Percentiles rank a stretch among this genome's conserved stretches.
Evolutionary conservation across 2,329 filamentous ascomycete species (phyloP).

Genomic region (Aspergillus brunneoviolaceus): DNA sequence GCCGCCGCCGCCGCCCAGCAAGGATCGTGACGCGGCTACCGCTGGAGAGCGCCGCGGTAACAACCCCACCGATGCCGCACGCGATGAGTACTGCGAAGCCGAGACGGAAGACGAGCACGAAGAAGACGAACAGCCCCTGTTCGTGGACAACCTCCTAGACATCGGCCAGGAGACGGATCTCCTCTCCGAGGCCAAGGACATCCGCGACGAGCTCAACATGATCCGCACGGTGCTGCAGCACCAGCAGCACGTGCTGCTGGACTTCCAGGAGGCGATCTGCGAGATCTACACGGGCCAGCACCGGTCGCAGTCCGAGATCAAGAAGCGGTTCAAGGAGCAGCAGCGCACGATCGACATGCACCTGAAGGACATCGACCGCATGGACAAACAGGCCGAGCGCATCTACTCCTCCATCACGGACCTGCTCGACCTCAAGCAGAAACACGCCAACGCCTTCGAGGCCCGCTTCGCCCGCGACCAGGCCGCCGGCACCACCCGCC

Average conservation of each 20-base stretch:
- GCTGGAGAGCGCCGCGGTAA: background rate
- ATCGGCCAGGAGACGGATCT: constrained; percentile 62
- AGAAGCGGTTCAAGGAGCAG: constrained; percentile 58
- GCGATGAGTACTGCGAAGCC: constrained; percentile 15
- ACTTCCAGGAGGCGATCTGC: constrained; percentile 38
- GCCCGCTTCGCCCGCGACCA: constrained; percentile 59
- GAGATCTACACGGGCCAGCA: constrained; percentile 37
- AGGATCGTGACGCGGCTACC: constrained; percentile 3
- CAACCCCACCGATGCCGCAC: background rate
- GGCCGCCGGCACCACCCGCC: constrained; percentile 59
- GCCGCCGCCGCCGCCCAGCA: constrained; percentile 13
- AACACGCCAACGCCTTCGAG: constrained; percentile 67
- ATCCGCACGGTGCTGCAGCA: constrained; percentile 47
- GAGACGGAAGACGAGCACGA: constrained; percentile 31
- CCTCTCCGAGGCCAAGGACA: constrained; percentile 65
- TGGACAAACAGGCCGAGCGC: constrained; percentile 62
- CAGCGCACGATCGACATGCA: constrained; percentile 58
- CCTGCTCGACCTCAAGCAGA: constrained; percentile 67
- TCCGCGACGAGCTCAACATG: constrained; percentile 66
- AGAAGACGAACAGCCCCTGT: constrained; percentile 48
- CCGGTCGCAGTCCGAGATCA: constrained; percentile 48
- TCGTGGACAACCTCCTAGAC: constrained; percentile 45
- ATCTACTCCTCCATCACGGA: constrained; percentile 62
- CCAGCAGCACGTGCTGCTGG: constrained; percentile 36
- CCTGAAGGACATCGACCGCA: constrained; percentile 60